These are phyloP conservation scores for Tausonia pullulans DNA, from an alignment of 1,284 basidiomycete genomes.

Conservation along the genomic window DNA sequence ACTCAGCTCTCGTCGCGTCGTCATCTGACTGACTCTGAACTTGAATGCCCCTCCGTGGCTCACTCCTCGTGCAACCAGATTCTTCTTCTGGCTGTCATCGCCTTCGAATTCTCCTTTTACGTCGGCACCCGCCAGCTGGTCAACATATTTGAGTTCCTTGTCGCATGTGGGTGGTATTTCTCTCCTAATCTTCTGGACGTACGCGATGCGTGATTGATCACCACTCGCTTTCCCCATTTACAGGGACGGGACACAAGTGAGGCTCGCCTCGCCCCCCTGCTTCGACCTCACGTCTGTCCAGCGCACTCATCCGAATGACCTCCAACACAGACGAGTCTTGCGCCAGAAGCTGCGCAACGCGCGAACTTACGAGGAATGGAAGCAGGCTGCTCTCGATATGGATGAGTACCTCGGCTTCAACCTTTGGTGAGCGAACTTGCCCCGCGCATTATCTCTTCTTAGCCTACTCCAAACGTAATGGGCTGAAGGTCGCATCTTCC, in stretches of 20 bases:
- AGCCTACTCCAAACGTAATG: no score
- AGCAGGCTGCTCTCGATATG: constrained; percentile 60
- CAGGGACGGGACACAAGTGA: constrained; percentile 10
- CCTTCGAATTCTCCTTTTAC: constrained; percentile 74
- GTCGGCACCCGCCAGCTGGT: constrained; percentile 81
- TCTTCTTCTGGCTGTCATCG: constrained; percentile 74
- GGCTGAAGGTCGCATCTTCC: no score
- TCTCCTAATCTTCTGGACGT: neutral
- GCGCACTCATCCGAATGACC: no score
- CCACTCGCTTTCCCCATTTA: neutral
- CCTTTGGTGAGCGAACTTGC: constrained; percentile 50
- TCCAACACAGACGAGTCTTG: constrained; percentile 58
- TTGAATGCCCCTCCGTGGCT: no score
- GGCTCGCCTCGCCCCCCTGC: neutral
- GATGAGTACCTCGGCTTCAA: constrained; percentile 74
- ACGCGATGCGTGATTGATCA: no score
- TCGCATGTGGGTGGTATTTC: constrained; percentile 32
- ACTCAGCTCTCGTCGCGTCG: neutral
- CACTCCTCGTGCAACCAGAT: neutral
- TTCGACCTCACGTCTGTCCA: neutral
- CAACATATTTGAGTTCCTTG: constrained; percentile 81
- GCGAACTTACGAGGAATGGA: constrained; percentile 66
- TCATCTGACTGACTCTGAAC: neutral
- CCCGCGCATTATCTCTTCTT: neutral
- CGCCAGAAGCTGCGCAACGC: constrained; percentile 64